Evolutionary conservation across 495 filamentous ascomycete species (phyloP), one percentile per base, ranked within the genome.

Genomic region (Penicillium robsamsonii): DNA sequence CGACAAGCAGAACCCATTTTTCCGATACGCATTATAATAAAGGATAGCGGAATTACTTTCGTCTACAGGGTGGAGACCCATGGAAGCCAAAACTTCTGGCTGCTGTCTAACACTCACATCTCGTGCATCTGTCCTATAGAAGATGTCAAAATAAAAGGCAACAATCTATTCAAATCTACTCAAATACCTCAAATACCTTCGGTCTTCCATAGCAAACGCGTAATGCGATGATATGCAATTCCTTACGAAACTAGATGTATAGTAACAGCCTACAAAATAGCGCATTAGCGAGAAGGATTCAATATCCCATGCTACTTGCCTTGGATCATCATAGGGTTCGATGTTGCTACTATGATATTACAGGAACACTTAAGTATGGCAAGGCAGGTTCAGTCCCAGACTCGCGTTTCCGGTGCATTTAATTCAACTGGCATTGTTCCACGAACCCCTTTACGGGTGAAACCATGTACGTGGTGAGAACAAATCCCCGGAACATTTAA

Each of bases 1-100:
- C 3, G 89, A 92, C 62, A 84, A 80, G 68, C 76, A 92, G 69
- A 92, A 92, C 61, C 79, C 81, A 2, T 87, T 86, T 59, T 93
- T 92, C 61, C 72, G 80, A 67, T 92, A 91, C 60, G 84, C 85
- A 5, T 70, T 87, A n/a, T 88, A 69, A 12, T 33, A 33, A 33
- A 25, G 3, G 35, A 33, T 27, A 27, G 25, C 30, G n/a, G 37
- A 8, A 9, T 27, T 7, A 4, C 4, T 12, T 33, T 9, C 30
- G 2, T 30, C 29, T 30, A 30, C 29, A 2, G 8, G 30, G 10
- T 33, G 30, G 30, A 33, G 30, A 33, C 30, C 3, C 10, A 10
- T 33, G 10, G 30, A 33, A 33, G n/a, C 15, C 6, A 40, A 5
- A 17, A 18, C n/a, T 40, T 18, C 13, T 9, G n/a, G 37, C 17